Evolutionary conservation across 2,329 filamentous ascomycete species (phyloP), one percentile per base, ranked within the genome.

Genomic region (Cryphonectria nitschkei): DNA sequence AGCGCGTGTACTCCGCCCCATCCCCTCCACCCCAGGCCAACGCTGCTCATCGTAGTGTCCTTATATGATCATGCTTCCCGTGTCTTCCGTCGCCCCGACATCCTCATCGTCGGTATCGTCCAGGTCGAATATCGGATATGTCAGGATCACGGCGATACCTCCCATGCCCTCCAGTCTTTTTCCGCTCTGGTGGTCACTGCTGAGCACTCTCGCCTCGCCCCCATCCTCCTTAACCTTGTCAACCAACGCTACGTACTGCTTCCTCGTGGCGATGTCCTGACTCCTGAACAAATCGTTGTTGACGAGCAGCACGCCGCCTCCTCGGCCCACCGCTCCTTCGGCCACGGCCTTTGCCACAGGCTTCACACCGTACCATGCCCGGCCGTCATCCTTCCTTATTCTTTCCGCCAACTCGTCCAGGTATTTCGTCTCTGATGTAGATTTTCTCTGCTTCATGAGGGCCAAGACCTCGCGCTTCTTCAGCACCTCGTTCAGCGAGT

Each of bases 181-280:
- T 0, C 96, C 96, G 79, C 95, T 98, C 83, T 98, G 95, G 80
- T 98, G 95, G 77, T 97, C 92, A 76, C 93, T 95, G 80, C 95
- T 98, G 39, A 98, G 82, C n/a, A 98, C 89, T 68, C 93, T 86
- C 0, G 94, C 93, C 74, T 98, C 94, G 1, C 95, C 96, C 6
- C 95, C 96, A 74, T 94, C 91, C 3, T 90, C 90, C 74, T 90
- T 89, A n/a, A 98, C 95, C 73, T 90, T 91, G 79, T 98, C 95
- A 3, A 98, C 95, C 62, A 98, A 85, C 11, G 84, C 84, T 0
- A 98, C 95, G 85, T 95, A 98, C 74, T 90, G 88, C 78, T 91
- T 93, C 75, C 96, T 86, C 71, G 90, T 91, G 0, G 85, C 87
- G 7, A 98, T 87, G 70, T 97, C 90, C 76, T 95, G 88, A 74